These are phyloP conservation scores for Nannochloris sp. DNA, from an alignment of 139 green algal genomes.

Conservation along the genomic window DNA sequence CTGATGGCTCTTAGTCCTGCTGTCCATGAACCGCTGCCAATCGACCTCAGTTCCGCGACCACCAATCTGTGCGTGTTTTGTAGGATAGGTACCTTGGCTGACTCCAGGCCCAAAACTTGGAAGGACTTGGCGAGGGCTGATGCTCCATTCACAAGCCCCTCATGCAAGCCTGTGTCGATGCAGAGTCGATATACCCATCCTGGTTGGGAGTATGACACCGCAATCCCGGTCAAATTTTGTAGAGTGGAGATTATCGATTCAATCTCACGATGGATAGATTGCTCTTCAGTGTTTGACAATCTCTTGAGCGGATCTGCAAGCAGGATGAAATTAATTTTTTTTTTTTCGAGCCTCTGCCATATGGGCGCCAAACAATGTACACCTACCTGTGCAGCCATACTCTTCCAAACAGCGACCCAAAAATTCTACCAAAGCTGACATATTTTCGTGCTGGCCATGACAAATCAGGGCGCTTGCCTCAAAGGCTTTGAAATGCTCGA, in stretches of 20 bases:
- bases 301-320: too few species aligned
- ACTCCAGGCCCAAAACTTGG: too few species aligned
- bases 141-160: too few species aligned
- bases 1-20: neutral
- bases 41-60: neutral
- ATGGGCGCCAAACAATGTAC: too few species aligned
- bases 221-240: neutral
- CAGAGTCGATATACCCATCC: neutral
- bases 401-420: too few species aligned
- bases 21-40: neutral
- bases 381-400: too few species aligned
- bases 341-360: too few species aligned
- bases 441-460: neutral
- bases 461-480: neutral
- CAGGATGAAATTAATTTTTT: too few species aligned
- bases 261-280: neutral
- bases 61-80: neutral
- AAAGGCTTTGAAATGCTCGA: neutral
- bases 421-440: neutral
- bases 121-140: too few species aligned
- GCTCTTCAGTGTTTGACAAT: too few species aligned
- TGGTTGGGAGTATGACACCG: neutral
- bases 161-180: neutral
- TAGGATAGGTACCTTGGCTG: neutral
- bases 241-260: neutral